Evolutionary conservation across 2,329 filamentous ascomycete species (phyloP).

Genomic region (Aspergillus novoparasiticus): DNA sequence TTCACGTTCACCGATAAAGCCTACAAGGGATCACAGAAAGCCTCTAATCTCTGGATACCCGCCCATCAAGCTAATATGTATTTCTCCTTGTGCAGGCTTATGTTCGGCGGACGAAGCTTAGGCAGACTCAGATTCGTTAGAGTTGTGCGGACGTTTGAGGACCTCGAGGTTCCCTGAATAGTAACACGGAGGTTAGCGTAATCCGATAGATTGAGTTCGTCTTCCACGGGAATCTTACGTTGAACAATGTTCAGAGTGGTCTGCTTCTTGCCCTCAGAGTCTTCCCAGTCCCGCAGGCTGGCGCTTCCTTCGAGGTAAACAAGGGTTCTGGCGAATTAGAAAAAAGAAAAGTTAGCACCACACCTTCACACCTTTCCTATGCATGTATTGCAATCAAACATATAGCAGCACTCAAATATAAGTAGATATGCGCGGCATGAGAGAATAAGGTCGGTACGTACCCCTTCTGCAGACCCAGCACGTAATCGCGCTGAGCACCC

Average conservation of each 20-base stretch:
- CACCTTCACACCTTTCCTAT: not conserved
- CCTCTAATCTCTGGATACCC: not conserved
- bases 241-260: slow-evolving; percentile 72
- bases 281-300: slow-evolving; percentile 66
- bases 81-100: not conserved
- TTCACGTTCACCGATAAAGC: slow-evolving; percentile 4
- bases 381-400: not conserved
- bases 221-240: slow-evolving; percentile 59
- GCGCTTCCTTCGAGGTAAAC: slow-evolving; percentile 85
- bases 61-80: not conserved
- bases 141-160: slow-evolving; percentile 32
- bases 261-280: slow-evolving; percentile 67
- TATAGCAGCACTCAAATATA: not conserved
- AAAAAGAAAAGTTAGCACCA: slow-evolving; percentile 13
- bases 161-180: slow-evolving; percentile 36
- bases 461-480: slow-evolving; percentile 81
- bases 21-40: not conserved
- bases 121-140: slow-evolving; percentile 14
- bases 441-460: slow-evolving; percentile 53
- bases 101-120: slow-evolving; percentile 1
- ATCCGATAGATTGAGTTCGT: not conserved
- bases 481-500: slow-evolving; percentile 68
- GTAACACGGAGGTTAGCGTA: slow-evolving; percentile 7
- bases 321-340: slow-evolving; percentile 60
- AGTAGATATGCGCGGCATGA: not conserved